Percentiles rank a stretch among this genome's conserved stretches.
Conservation (phyloP, 257 asterid genomes). For the Sherardia arvensis region DNA sequence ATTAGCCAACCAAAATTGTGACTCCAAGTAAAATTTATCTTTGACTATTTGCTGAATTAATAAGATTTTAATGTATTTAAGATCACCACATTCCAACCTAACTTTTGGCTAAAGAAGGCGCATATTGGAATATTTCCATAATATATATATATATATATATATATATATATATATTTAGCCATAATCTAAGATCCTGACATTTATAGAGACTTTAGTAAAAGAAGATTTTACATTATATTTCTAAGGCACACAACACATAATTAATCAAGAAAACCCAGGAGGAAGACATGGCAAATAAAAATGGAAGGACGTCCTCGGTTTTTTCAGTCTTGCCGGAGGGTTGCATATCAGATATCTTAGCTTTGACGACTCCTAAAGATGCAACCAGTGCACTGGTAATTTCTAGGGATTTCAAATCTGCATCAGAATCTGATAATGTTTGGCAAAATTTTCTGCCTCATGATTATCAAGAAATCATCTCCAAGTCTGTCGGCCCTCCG, state of each 20-base stretch:
- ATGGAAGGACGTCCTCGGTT: background rate
- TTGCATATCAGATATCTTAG: background rate
- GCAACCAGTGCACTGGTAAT: background rate
- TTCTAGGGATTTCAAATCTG: conserved; percentile 12
- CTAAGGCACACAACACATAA: background rate
- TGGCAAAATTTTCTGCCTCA: conserved; percentile 18
- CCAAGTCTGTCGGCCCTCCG: background rate
- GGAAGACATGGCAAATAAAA: background rate
- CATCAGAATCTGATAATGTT: conserved; percentile 21
- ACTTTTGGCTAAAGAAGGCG: too few species aligned
- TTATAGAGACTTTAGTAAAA: too few species aligned
- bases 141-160: too few species aligned
- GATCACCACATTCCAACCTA: too few species aligned
- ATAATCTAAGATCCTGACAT: too few species aligned
- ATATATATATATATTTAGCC: too few species aligned
- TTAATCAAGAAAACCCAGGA: background rate
- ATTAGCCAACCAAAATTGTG: too few species aligned
- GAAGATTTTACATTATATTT: background rate
- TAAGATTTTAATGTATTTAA: too few species aligned
- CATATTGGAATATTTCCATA: too few species aligned
- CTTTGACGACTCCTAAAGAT: background rate
- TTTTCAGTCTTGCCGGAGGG: conserved; percentile 16
- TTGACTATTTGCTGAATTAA: too few species aligned
- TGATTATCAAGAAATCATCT: conserved; percentile 2
- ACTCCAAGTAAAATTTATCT: too few species aligned